Percentiles rank a stretch among this genome's conserved stretches.
Conservation (phyloP, 75 land plant species). For the Cryptomeria japonica region DNA sequence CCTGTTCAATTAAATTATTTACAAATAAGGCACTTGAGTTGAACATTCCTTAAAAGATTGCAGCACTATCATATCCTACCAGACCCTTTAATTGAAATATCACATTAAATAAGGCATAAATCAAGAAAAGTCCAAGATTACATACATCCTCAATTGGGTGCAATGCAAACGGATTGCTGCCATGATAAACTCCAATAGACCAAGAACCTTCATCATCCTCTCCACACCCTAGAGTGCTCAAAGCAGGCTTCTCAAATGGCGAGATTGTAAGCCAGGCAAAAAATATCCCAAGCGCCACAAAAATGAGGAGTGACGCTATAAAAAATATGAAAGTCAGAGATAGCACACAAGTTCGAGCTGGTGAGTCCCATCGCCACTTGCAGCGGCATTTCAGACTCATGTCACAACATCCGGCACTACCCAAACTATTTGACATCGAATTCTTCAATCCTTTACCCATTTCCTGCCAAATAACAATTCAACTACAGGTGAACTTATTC, state of each 20-base stretch:
- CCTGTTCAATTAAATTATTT: constrained; percentile 32
- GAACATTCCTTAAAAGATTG: neutral
- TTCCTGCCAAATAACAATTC: neutral
- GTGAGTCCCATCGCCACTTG: constrained; percentile 32
- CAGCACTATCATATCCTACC: neutral
- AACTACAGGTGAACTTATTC: constrained; percentile 1
- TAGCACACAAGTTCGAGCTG: constrained; percentile 20
- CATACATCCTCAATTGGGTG: constrained; percentile 69
- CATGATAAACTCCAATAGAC: constrained; percentile 79
- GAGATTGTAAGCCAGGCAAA: constrained; percentile 52
- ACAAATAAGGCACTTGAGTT: neutral
- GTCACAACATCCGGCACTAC: constrained; percentile 32
- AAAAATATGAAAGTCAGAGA: constrained; percentile 43
- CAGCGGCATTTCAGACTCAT: constrained; percentile 50
- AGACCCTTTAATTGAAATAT: neutral
- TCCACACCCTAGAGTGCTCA: constrained; percentile 43
- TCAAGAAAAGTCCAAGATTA: neutral
- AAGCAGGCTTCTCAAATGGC: constrained; percentile 23
- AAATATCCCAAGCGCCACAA: constrained; percentile 31
- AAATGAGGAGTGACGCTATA: constrained; percentile 30
- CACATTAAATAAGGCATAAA: neutral
- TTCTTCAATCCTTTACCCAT: constrained; percentile 29
- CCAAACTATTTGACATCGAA: constrained; percentile 8
- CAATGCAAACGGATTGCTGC: constrained; percentile 68
- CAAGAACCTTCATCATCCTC: constrained; percentile 86